Percentiles rank a stretch among this genome's conserved stretches.
Evolutionary conservation across 768 basidiomycete species (phyloP).

Genomic region (Galerina sulciceps): DNA sequence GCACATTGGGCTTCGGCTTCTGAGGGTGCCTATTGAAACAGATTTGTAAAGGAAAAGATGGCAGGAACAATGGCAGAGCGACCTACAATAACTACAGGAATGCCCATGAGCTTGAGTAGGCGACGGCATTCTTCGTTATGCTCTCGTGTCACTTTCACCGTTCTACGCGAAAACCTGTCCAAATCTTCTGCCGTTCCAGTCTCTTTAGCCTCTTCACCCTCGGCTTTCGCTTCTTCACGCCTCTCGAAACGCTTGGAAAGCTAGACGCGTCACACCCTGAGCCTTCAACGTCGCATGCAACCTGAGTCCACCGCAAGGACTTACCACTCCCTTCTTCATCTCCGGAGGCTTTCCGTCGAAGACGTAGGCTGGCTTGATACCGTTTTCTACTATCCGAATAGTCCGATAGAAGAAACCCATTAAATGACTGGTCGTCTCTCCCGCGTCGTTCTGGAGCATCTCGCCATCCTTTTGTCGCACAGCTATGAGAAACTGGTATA

Average conservation of each 20-base stretch:
- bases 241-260: conserved; percentile 94
- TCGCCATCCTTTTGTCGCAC: conserved; percentile 97
- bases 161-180: conserved; percentile 86
- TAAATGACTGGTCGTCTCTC: conserved; percentile 97
- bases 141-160: conserved; percentile 92
- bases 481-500: conserved; percentile 97
- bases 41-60: background rate
- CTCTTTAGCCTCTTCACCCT: conserved; percentile 96
- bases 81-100: conserved; percentile 88
- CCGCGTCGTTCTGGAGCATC: conserved; percentile 95
- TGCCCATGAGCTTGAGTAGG: conserved; percentile 92
- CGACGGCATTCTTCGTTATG: conserved; percentile 95
- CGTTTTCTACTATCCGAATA: conserved; percentile 97
- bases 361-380: conserved; percentile 97
- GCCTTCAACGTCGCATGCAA: background rate
- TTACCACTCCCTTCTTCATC: conserved; percentile 93
- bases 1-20: conserved; percentile 99
- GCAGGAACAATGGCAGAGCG: background rate
- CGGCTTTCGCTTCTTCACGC: conserved; percentile 92
- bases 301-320: conserved; percentile 34
- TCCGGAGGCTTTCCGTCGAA: conserved; percentile 99
- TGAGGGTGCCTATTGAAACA: conserved; percentile 77
- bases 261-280: conserved; percentile 44
- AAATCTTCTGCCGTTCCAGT: conserved; percentile 92
- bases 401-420: conserved; percentile 99